phyloP scores from a whole-genome alignment of 2,329 filamentous ascomycete genomes.

The Polytolypa hystricis region DNA sequence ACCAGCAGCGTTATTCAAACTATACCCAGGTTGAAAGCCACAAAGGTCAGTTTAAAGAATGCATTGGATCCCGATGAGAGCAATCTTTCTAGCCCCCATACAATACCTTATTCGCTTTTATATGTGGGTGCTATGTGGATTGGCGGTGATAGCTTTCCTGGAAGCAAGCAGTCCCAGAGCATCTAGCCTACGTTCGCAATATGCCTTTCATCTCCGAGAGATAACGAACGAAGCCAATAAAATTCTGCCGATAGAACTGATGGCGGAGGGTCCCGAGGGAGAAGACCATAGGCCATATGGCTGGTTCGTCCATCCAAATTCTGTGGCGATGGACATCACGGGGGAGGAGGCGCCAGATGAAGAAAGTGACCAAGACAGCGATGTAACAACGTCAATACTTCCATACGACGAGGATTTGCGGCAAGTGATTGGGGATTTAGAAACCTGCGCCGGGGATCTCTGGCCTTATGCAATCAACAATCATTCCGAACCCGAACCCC shows the following conservation, averaged over 20 bases:
- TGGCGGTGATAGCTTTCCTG: neutral
- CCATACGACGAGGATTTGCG: constrained; percentile 2
- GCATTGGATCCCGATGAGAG: too few relatives aligned
- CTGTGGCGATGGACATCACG: neutral
- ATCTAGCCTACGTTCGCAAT: neutral
- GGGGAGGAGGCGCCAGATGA: neutral
- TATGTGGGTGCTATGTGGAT: neutral
- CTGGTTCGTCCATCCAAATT: neutral
- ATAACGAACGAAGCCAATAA: neutral
- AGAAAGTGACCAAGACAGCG: neutral
- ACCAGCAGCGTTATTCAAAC: too few relatives aligned
- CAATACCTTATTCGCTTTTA: neutral
- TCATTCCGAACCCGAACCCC: neutral
- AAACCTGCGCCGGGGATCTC: constrained; percentile 10
- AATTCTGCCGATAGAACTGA: neutral
- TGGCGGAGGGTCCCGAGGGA: neutral
- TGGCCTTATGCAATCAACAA: constrained; percentile 5
- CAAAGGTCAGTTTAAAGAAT: too few relatives aligned
- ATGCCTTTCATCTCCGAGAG: neutral
- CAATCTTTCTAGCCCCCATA: too few relatives aligned
- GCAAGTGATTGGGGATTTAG: constrained; percentile 9
- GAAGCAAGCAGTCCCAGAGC: neutral
- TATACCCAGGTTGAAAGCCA: too few relatives aligned
- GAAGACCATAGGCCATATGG: neutral
- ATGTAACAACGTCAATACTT: neutral